phyloP scores from a whole-genome alignment of 1,284 basidiomycete species.

The Sphaerobolus stellatus region DNA sequence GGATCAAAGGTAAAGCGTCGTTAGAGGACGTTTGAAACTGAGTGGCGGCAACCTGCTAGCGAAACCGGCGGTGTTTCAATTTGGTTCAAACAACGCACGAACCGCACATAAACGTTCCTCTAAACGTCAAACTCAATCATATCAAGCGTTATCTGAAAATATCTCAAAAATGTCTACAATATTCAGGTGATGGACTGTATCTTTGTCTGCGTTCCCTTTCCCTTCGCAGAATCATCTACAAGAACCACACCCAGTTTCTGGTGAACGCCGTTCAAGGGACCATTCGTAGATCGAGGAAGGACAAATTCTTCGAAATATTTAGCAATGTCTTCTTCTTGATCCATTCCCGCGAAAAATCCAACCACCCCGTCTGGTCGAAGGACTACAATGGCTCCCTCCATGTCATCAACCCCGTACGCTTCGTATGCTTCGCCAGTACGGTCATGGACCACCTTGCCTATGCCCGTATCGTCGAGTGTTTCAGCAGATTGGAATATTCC shows the following conservation, averaged over 20 bases:
- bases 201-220: background rate
- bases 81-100: too few relatives aligned
- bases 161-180: background rate
- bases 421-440: slow-evolving; percentile 19
- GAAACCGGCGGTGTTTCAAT: slow-evolving; percentile 4
- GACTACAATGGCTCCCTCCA: slow-evolving; percentile 21
- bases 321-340: slow-evolving; percentile 13
- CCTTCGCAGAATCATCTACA: slow-evolving; percentile 9
- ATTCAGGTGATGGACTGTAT: background rate
- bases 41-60: background rate
- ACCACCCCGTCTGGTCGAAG: slow-evolving; percentile 28
- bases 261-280: background rate
- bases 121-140: background rate
- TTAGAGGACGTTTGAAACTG: background rate
- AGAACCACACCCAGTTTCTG: background rate
- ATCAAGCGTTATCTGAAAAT: background rate
- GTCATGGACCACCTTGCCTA: slow-evolving; percentile 18
- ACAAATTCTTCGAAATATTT: slow-evolving; percentile 6
- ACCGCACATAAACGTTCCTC: too few relatives aligned
- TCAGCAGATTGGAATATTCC: slow-evolving; percentile 16
- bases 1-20: background rate
- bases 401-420: slow-evolving; percentile 23
- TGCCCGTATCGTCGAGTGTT: slow-evolving; percentile 14
- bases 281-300: background rate
- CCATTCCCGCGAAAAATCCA: slow-evolving; percentile 19